Base-by-base conservation (phyloP, 768 basidiomycete species). In the Hericium rajendrae region DNA sequence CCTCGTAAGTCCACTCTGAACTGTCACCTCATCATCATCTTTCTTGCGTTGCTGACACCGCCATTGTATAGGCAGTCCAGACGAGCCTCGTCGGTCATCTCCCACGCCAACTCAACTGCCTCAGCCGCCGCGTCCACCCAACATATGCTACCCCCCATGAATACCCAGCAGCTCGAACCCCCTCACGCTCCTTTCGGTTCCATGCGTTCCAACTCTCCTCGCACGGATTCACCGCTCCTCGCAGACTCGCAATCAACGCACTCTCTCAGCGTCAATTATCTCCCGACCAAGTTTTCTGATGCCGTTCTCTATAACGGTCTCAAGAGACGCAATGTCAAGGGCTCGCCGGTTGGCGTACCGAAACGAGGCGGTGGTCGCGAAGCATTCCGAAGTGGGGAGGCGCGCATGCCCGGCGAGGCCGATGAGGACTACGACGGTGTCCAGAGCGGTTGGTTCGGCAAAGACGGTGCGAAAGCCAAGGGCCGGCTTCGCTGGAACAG, bases 351-450 rank as follows among this genome's bases (percentile, higher is more conserved):
- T 10, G 63, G 67, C 39, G 59, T 81, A 13, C 82, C 80, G 12
- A 85, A 85, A 69, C 77, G 73, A 38, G 87, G 88, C 40, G 87
- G 87, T 15, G 86, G 87, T 0, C 73, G 84, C 24, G 83, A 86
- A 60, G 88, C 86, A 0, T 73, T 73, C 65, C 64, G 60, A 32
- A 65, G 68, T 38, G 68, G 71, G 57, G 72, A 73, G 58, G 60
- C 72, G 0, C 71, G 72, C 55, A 73, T 73, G 72, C 71, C 72
- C 22, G 69, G 69, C 22, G 69, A 64, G 6, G 67, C 65, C 53
- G 72, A 73, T 58, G 72, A 73, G 16, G 72, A 73, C 61, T 70
- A 71, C 55, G 72, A 73, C 48, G 71, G 72, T 15, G 63, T 72
- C 28, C 62, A 63, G 39, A 52, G 72, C 48, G 67, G 67, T 26